Percentiles rank a stretch among this genome's conserved stretches.
phyloP scores from a whole-genome alignment of 2,329 filamentous ascomycete species.

The Ophiostoma pallidulum region DNA sequence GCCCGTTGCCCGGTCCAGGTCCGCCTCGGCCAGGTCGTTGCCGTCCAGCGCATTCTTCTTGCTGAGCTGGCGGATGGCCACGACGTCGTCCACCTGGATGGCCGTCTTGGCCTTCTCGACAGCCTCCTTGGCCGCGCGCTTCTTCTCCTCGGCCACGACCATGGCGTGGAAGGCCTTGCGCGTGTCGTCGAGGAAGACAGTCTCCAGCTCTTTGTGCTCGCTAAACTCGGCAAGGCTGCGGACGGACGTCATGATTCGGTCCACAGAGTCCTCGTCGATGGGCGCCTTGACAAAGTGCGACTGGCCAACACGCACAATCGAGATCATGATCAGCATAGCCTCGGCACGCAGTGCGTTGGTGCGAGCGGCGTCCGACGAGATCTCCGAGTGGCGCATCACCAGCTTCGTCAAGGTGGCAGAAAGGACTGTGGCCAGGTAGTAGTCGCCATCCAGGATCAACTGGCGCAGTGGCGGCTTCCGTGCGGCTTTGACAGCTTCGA shows the following conservation, averaged over 20 bases:
- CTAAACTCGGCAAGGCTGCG: constrained; percentile 84
- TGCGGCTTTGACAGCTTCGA: constrained; percentile 94
- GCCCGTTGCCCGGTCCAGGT: constrained; percentile 88
- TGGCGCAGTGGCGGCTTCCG: constrained; percentile 92
- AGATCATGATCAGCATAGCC: constrained; percentile 99
- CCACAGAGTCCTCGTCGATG: constrained; percentile 97
- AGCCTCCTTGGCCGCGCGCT: constrained; percentile 89
- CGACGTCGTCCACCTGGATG: constrained; percentile 90
- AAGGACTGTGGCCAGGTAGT: constrained; percentile 90
- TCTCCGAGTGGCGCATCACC: constrained; percentile 93
- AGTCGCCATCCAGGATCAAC: constrained; percentile 93
- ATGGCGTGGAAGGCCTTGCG: constrained; percentile 92
- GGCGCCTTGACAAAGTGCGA: constrained; percentile 97
- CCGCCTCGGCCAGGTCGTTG: constrained; percentile 74
- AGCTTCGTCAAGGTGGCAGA: constrained; percentile 93
- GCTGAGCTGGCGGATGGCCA: constrained; percentile 82
- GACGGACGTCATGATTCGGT: constrained; percentile 96
- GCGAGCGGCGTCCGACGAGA: constrained; percentile 73
- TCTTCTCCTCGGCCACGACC: constrained; percentile 96
- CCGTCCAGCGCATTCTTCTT: constrained; percentile 83
- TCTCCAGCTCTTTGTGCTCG: constrained; percentile 81
- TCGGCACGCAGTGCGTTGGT: constrained; percentile 93
- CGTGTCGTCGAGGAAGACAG: constrained; percentile 89
- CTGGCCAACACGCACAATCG: constrained; percentile 92
- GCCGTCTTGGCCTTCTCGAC: constrained; percentile 88